Evolutionary conservation across 169 alveolate genomes (phyloP).

Genomic region (Cryptosporidium baileyi): DNA sequence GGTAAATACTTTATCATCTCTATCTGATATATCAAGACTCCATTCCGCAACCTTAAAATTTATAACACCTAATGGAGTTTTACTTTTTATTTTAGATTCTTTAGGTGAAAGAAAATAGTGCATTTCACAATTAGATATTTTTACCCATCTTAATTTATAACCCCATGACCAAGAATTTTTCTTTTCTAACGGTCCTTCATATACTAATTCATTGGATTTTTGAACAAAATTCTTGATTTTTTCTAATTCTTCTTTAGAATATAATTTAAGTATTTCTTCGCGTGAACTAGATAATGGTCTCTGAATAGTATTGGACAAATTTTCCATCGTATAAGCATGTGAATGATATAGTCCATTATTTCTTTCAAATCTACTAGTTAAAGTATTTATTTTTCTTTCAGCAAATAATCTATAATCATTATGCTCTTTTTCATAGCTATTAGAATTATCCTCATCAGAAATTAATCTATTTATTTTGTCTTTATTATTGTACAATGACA

Average conservation of each 20-base stretch:
- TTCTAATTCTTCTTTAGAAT: slow-evolving; percentile 57
- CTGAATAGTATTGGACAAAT: slow-evolving; percentile 18
- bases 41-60: slow-evolving; percentile 66
- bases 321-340: slow-evolving; percentile 50
- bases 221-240: slow-evolving; percentile 13
- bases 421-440: neutral
- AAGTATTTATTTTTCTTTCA: neutral
- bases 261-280: slow-evolving; percentile 41
- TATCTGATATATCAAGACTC: slow-evolving; percentile 21
- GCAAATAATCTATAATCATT: neutral
- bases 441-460: neutral
- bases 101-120: slow-evolving; percentile 53
- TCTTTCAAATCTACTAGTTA: neutral
- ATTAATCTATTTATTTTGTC: neutral
- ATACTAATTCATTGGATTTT: slow-evolving; percentile 27
- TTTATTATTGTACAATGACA: neutral
- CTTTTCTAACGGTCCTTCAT: slow-evolving; percentile 63
- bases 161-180: slow-evolving; percentile 70
- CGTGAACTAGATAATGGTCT: slow-evolving; percentile 32
- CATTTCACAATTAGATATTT: slow-evolving; percentile 43
- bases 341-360: neutral
- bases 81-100: slow-evolving; percentile 8
- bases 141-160: slow-evolving; percentile 64
- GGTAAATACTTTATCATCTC: slow-evolving; percentile 36
- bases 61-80: slow-evolving; percentile 49